These are phyloP conservation scores for Rhodotorula taiwanensis DNA, from an alignment of 768 basidiomycete species.

Conservation along the genomic window DNA sequence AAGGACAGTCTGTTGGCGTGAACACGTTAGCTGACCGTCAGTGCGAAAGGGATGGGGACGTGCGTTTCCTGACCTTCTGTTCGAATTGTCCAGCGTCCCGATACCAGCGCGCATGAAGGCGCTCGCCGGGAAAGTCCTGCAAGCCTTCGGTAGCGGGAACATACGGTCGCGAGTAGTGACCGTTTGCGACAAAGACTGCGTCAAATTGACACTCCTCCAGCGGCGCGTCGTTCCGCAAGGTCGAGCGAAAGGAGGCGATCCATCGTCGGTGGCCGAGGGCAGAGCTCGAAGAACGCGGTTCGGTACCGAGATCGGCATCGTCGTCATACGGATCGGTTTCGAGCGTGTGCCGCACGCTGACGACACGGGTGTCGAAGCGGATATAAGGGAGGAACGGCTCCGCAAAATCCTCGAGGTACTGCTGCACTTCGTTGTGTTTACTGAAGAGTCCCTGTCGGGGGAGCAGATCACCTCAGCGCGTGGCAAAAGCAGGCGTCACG, in stretches of 20 bases:
- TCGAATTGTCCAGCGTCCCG: conserved; percentile 39
- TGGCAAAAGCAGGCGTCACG: not conserved
- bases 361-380: conserved; percentile 29
- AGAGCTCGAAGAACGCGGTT: too few species aligned
- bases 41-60: too few species aligned
- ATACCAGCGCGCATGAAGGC: conserved; percentile 46
- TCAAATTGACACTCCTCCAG: conserved; percentile 39
- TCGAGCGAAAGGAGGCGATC: conserved; percentile 15
- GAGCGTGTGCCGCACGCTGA: conserved; percentile 7
- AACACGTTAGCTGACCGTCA: not conserved
- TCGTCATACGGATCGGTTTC: too few species aligned
- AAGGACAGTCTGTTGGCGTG: conserved; percentile 40
- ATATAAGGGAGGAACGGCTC: conserved; percentile 8
- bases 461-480: not conserved
- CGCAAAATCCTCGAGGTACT: conserved; percentile 32
- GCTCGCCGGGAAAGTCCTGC: conserved; percentile 40
- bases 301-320: too few species aligned
- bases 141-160: conserved; percentile 43
- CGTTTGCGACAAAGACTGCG: conserved; percentile 44
- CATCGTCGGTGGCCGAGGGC: not conserved
- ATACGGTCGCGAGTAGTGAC: conserved; percentile 44
- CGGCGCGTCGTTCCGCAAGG: not conserved
- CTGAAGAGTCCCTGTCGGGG: conserved; percentile 10
- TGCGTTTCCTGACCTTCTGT: conserved; percentile 40
- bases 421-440: conserved; percentile 26